Evolutionary conservation across 2,329 filamentous ascomycete genomes (phyloP), one percentile per base, ranked within the genome.

Genomic region (Phialophora macrospora): DNA sequence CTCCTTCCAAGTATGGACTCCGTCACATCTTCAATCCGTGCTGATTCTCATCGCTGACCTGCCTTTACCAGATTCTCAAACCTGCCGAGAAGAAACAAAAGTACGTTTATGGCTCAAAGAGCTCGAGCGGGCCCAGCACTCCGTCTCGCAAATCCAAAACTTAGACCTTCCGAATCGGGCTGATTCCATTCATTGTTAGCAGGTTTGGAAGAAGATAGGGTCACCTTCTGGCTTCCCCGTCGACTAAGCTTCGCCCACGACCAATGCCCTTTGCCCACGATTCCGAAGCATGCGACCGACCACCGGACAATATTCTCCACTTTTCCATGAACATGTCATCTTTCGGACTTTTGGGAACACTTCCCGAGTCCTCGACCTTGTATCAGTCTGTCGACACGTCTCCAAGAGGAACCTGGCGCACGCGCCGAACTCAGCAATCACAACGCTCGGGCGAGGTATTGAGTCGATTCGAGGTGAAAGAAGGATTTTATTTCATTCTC

Each of bases 71-170:
- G 92, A 98, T 99, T 78, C 86, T 99, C 84, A 99, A 98, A 85
- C 95, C 95, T 77, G 95, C 95, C 81, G 95, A 99, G 88, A 99
- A 99, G 90, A 99, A 99, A 90, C 94, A 97, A 92, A 98, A 98
- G 93, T 98, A 96, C 85, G 93, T 96, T 78, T 86, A 88, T 83
- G 85, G 84, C 83, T 85, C 86, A 83, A 85, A 90, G 81, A 88
- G 86, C 82, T 85, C 85, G 82, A 84, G 86, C 83, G 86, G 84
- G 83, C 85, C 87, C 80, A 83, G 86, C 81, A 88, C 87, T 85
- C 84, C 88, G 84, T 86, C 87, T 80, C 84, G 85, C 83, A 91
- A 89, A 80, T 84, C 86, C 79, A 87, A 88, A 80, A 84, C 86
- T 81, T 88, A 88, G 83, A 85, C 60, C 63, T 34, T 60, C 49